Evolutionary conservation across 345 rosid species (phyloP), one percentile per base, ranked within the genome.

Genomic region (Murraya koenigii): DNA sequence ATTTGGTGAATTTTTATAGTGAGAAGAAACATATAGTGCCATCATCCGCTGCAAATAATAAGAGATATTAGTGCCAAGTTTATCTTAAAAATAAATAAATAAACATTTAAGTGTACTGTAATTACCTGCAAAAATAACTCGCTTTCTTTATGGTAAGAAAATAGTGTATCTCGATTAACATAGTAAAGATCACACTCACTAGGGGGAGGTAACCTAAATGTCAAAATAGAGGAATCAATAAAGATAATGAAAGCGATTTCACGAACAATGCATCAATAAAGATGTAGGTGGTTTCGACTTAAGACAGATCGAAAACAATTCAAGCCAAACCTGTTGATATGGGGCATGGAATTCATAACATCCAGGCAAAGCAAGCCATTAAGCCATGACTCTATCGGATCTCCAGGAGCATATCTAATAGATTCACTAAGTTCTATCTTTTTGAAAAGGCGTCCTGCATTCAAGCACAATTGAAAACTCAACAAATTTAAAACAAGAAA

Each of bases 361-460:
- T 96, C 97, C 80, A 94, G 89, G 87, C 99, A 96, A 8, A 96
- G 99, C 75, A 96, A 87, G 74, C 81, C 85, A 76, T 94, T 89
- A 47, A 94, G 97, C 99, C 99, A 96, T 78, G 93, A 91, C 79
- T 96, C 99, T 78, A 96, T 88, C n/a, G 97, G 98, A 85, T 96
- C 99, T 69, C 87, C 94, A 80, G 94, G 87, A 64, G 91, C 89
- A 82, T 96, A 94, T 94, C 99, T 90, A 68, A 96, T 94, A 55
- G 99, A 90, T 85, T 96, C 99, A 25, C 77, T 87, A 36, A 96
- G 95, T 82, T 96, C 98, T 72, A 94, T 94, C 88, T 90, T 96
- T 85, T 89, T 91, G 83, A 92, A 96, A 85, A 88, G 84, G 52
- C 95, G 94, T 54, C 97, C 98, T 96, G 82, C 74, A 83, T 39